A percentile compares a stretch with the other conserved stretches of the same genome.
Conservation (phyloP, 73 alveolate genomes). For the Vitrella brassicaformis region DNA sequence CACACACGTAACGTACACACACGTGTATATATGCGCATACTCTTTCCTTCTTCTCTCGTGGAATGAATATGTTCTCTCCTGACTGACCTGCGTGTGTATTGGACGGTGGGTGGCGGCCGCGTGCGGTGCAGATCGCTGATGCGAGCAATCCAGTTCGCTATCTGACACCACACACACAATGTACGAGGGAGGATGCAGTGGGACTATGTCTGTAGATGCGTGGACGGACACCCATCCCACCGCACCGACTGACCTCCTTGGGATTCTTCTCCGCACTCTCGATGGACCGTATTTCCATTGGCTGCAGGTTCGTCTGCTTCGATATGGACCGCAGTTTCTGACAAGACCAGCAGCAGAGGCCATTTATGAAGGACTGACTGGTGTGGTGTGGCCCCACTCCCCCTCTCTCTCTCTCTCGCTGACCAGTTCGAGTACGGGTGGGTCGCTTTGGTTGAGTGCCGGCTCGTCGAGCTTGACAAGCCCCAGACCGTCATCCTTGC, state of each 20-base stretch:
- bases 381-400: background rate
- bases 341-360: too few species aligned
- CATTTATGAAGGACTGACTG: too few species aligned
- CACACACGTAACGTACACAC: background rate
- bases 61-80: background rate
- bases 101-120: conserved; percentile 50
- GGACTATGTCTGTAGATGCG: too few species aligned
- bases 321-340: conserved; percentile 11
- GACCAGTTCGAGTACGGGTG: conserved; percentile 16
- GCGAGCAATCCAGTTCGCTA: background rate
- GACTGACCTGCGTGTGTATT: conserved; percentile 16
- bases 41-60: background rate
- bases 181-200: too few species aligned
- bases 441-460: conserved; percentile 3
- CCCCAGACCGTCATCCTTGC: conserved; percentile 28
- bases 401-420: background rate
- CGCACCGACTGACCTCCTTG: conserved; percentile 46
- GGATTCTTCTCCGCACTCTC: conserved; percentile 47
- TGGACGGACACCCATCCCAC: too few species aligned
- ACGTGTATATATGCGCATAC: background rate
- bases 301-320: conserved; percentile 3
- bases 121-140: conserved; percentile 31
- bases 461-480: conserved; percentile 16
- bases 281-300: conserved; percentile 25
- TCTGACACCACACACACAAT: too few species aligned